Conservation (phyloP, 495 filamentous ascomycete species). For the Aspergillus sparsus region DNA sequence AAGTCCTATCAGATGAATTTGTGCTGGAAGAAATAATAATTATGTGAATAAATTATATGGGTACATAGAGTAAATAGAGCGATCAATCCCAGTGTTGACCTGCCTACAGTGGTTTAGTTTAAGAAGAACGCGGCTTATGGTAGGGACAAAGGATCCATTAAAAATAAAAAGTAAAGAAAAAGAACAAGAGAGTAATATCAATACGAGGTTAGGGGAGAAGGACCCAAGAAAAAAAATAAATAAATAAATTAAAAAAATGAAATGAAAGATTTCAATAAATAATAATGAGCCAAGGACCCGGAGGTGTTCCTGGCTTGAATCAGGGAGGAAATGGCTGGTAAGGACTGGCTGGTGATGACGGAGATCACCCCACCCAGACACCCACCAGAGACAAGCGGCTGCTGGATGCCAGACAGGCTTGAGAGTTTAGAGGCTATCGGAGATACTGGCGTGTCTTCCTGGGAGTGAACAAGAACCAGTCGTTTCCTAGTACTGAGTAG, state of each 20-base stretch:
- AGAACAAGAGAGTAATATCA: not conserved
- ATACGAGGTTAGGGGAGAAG: not conserved
- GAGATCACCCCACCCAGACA: conserved; percentile 33
- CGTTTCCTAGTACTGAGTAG: conserved; percentile 12
- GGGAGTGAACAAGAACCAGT: conserved; percentile 22
- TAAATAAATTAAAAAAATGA: conserved; percentile 12
- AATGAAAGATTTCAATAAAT: conserved; percentile 14
- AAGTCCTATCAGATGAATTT: too few species aligned
- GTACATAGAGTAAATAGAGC: not conserved
- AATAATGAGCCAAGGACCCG: conserved; percentile 24
- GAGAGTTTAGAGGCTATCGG: conserved; percentile 19
- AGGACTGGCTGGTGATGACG: conserved; percentile 28
- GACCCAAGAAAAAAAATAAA: conserved; percentile 14
- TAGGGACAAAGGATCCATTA: conserved; percentile 13
- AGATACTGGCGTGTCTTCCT: conserved; percentile 7
- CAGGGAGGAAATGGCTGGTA: conserved; percentile 31
- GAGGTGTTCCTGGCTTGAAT: conserved; percentile 34
- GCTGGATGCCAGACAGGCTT: conserved; percentile 23
- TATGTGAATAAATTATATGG: too few species aligned
- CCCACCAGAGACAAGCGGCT: conserved; percentile 27
- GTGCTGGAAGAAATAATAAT: too few species aligned
- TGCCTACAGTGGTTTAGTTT: conserved; percentile 14
- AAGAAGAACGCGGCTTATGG: conserved; percentile 11
- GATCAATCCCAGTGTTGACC: conserved; percentile 15
- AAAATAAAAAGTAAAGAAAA: conserved; percentile 10